These are phyloP conservation scores for Cocos nucifera DNA, from an alignment of 176 grass and related monocot species.

Conservation along the genomic window DNA sequence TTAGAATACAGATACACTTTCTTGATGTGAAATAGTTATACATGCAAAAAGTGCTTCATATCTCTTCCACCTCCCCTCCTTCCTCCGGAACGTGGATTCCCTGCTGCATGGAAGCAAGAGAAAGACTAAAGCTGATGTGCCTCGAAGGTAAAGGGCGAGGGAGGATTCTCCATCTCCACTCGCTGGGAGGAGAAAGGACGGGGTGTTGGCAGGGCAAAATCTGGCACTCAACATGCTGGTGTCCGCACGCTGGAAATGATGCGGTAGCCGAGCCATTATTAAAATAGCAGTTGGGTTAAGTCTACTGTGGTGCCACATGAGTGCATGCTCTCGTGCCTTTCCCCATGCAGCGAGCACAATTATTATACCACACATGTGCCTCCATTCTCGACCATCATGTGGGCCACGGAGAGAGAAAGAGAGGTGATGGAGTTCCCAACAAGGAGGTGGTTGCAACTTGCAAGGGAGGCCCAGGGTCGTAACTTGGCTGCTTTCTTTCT, in stretches of 20 bases:
- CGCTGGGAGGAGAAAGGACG: conserved; percentile 1
- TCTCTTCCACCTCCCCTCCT: not conserved
- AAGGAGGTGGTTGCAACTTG: too few relatives aligned
- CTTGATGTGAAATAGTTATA: too few relatives aligned
- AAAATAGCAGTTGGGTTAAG: conserved; percentile 12
- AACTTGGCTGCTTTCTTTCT: too few relatives aligned
- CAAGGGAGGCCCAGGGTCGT: too few relatives aligned
- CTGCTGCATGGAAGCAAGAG: conserved; percentile 58
- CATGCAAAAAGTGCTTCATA: too few relatives aligned
- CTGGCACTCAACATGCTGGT: conserved; percentile 18
- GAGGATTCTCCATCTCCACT: conserved; percentile 17
- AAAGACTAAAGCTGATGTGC: conserved; percentile 39
- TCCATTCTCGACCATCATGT: too few relatives aligned
- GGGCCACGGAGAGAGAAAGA: too few relatives aligned
- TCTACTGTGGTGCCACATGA: conserved; percentile 3
- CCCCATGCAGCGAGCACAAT: conserved; percentile 32
- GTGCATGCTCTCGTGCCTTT: conserved; percentile 17
- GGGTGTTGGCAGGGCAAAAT: not conserved
- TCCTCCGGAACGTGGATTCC: conserved; percentile 3
- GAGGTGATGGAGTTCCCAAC: too few relatives aligned
- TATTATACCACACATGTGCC: conserved; percentile 11
- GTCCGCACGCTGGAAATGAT: conserved; percentile 28
- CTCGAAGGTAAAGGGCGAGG: conserved; percentile 14
- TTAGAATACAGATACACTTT: too few relatives aligned
- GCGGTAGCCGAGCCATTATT: conserved; percentile 17